Percentiles rank a stretch among this genome's conserved stretches.
These are phyloP conservation scores for Coniella vitis DNA, from an alignment of 2,329 filamentous ascomycete genomes.

Conservation along the genomic window DNA sequence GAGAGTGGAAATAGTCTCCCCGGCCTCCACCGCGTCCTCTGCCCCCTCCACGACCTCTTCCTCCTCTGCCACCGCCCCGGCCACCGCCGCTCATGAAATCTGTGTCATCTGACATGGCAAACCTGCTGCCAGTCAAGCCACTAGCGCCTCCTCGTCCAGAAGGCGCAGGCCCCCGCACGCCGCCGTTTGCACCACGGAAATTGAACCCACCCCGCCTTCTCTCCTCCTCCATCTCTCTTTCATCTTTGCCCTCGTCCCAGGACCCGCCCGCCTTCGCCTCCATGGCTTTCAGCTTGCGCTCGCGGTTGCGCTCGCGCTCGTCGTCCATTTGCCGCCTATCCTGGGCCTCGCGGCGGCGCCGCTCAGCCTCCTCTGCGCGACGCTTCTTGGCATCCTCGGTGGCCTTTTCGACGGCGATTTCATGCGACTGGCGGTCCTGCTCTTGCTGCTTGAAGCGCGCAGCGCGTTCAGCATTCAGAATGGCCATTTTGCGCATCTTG, in stretches of 20 bases:
- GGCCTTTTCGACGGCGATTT: slow-evolving; percentile 45
- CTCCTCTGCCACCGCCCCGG: slow-evolving; percentile 24
- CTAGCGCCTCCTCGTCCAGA: slow-evolving; percentile 18
- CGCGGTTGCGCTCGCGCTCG: slow-evolving; percentile 53
- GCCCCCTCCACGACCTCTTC: slow-evolving; percentile 26
- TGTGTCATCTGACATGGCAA: slow-evolving; percentile 27
- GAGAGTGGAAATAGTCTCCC: slow-evolving; percentile 19
- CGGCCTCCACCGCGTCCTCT: slow-evolving; percentile 27
- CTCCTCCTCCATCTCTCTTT: slow-evolving; percentile 35
- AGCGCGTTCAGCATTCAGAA: slow-evolving; percentile 50
- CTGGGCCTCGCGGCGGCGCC: slow-evolving; percentile 44
- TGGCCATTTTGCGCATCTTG: slow-evolving; percentile 56
- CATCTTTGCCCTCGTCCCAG: slow-evolving; percentile 54
- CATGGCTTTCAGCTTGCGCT: slow-evolving; percentile 55
- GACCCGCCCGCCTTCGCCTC: slow-evolving; percentile 42
- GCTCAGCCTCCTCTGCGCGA: slow-evolving; percentile 45
- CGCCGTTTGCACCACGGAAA: slow-evolving; percentile 34
- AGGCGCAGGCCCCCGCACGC: slow-evolving; percentile 32
- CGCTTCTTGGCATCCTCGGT: slow-evolving; percentile 49
- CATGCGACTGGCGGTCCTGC: slow-evolving; percentile 50
- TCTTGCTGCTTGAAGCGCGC: slow-evolving; percentile 53
- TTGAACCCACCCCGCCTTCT: slow-evolving; percentile 21
- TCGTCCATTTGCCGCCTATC: slow-evolving; percentile 47
- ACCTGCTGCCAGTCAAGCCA: slow-evolving; percentile 37
- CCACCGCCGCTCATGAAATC: slow-evolving; percentile 24